Evolutionary conservation across 345 rosid genomes (phyloP).

Genomic region (Eutrema heterophyllum): DNA sequence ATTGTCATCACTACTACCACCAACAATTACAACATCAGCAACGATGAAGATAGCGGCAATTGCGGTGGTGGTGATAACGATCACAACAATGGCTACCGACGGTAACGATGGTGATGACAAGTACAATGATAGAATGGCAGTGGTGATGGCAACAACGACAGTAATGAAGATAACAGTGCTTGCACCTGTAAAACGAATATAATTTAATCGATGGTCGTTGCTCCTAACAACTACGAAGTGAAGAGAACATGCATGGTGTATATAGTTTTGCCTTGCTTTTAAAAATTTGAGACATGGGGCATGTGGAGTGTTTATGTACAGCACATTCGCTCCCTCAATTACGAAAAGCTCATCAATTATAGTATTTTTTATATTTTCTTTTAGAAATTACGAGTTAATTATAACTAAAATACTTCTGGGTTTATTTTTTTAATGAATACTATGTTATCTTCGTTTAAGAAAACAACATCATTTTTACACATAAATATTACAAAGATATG

Average conservation of each 20-base stretch:
- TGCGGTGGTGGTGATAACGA: too few species aligned
- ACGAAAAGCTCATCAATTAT: conserved; percentile 12
- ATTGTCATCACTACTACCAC: too few species aligned
- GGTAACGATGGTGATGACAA: too few species aligned
- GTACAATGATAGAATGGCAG: too few species aligned
- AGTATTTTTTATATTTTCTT: not conserved
- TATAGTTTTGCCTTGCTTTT: not conserved
- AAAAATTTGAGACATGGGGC: conserved; percentile 8
- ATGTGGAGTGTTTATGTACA: conserved; percentile 27
- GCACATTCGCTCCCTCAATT: conserved; percentile 11
- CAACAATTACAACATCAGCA: too few species aligned
- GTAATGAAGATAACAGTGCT: too few species aligned
- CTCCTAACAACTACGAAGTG: not conserved
- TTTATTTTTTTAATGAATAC: not conserved
- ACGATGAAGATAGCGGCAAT: too few species aligned
- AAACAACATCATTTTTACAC: not conserved
- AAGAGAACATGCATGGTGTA: not conserved
- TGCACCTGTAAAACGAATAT: not conserved
- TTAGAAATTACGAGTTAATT: not conserved
- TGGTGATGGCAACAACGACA: too few species aligned
- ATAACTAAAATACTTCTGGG: not conserved
- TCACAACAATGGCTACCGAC: too few species aligned
- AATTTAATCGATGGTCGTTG: not conserved
- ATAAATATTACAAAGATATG: too few species aligned
- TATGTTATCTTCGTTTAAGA: not conserved